Conservation (phyloP, 352 stramenopile genomes). For the Pythium rishiriense region DNA sequence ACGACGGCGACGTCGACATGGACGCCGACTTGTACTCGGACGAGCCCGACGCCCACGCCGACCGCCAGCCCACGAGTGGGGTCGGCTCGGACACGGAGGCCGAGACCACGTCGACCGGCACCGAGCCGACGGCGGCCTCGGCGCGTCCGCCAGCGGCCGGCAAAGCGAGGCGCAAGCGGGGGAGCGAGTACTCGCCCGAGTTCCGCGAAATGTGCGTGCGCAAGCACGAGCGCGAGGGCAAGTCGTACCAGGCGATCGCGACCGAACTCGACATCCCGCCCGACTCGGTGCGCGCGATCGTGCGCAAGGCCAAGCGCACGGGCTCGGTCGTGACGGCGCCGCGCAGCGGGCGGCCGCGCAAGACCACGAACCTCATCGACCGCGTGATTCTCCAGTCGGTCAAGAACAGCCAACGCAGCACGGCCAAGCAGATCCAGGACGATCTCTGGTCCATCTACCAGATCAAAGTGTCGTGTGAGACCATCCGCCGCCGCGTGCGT, state of each 20-base stretch:
- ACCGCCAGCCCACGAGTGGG: background rate
- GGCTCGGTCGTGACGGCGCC: slow-evolving; percentile 52
- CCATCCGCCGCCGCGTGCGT: slow-evolving; percentile 53
- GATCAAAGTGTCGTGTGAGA: slow-evolving; percentile 62
- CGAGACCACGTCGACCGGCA: slow-evolving; percentile 2
- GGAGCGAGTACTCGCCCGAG: slow-evolving; percentile 59
- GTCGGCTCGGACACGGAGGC: slow-evolving; percentile 6
- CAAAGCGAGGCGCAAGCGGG: slow-evolving; percentile 34
- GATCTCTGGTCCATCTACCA: slow-evolving; percentile 53
- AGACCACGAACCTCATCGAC: slow-evolving; percentile 66
- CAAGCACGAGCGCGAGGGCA: slow-evolving; percentile 54
- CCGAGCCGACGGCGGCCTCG: background rate
- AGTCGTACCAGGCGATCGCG: slow-evolving; percentile 55
- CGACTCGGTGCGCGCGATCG: slow-evolving; percentile 59
- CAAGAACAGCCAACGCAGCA: slow-evolving; percentile 49
- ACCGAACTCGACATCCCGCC: slow-evolving; percentile 56
- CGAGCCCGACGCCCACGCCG: background rate
- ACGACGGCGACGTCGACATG: slow-evolving; percentile 4
- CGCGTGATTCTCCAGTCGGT: slow-evolving; percentile 67
- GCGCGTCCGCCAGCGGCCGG: background rate
- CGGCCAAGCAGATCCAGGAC: slow-evolving; percentile 64
- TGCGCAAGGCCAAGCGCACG: slow-evolving; percentile 65
- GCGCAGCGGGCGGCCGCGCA: slow-evolving; percentile 61
- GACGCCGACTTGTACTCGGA: slow-evolving; percentile 6
- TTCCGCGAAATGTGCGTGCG: slow-evolving; percentile 50